Evolutionary conservation across 352 stramenopile genomes (phyloP).

Genomic region (Pythium grandisporangium): DNA sequence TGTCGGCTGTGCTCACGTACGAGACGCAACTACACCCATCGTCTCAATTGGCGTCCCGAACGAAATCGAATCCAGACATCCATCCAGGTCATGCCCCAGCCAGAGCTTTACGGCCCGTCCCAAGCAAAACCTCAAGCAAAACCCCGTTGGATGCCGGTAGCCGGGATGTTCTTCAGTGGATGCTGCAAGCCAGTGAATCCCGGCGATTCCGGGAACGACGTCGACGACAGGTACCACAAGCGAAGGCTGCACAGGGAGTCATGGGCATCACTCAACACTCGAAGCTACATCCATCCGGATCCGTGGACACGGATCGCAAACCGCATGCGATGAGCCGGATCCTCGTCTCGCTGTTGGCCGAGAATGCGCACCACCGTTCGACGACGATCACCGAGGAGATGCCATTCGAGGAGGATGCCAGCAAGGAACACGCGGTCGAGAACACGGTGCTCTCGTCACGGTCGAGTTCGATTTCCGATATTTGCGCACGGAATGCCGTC

Average conservation of each 20-base stretch:
- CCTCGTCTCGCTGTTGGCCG: constrained; percentile 24
- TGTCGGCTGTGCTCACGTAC: constrained; percentile 68
- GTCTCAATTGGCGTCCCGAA: background rate
- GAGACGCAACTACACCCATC: constrained; percentile 17
- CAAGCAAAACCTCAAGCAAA: too few relatives aligned
- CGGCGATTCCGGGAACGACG: constrained; percentile 3
- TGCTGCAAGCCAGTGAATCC: constrained; percentile 11
- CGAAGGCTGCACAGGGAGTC: too few relatives aligned
- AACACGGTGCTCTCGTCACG: background rate
- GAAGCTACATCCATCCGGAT: too few relatives aligned
- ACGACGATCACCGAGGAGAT: background rate
- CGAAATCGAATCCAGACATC: background rate
- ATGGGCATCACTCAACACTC: too few relatives aligned
- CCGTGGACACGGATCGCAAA: too few relatives aligned
- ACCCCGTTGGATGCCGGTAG: constrained; percentile 9
- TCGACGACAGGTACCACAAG: background rate
- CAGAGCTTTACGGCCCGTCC: too few relatives aligned
- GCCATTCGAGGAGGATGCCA: too few relatives aligned
- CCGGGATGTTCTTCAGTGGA: constrained; percentile 13
- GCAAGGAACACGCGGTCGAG: background rate
- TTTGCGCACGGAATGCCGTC: constrained; percentile 50
- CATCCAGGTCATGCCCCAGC: too few relatives aligned
- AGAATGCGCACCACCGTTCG: constrained; percentile 3
- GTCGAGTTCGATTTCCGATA: constrained; percentile 16
- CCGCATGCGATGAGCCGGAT: constrained; percentile 19